Conservation (phyloP, 73 alveolate species). For the Paramecium biaurelia region DNA sequence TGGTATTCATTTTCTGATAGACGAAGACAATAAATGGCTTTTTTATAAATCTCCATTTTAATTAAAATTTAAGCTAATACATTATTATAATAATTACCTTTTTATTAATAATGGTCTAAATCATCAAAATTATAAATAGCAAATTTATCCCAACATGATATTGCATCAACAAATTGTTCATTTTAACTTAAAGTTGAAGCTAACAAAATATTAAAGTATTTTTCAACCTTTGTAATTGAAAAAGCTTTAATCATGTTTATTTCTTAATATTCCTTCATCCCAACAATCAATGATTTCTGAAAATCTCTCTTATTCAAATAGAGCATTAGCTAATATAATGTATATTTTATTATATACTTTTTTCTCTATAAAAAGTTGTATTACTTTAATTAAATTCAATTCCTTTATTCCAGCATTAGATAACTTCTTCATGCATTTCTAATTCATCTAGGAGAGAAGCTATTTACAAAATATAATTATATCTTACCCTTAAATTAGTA, state of each 20-base stretch:
- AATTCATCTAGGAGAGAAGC: neutral
- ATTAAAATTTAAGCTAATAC: neutral
- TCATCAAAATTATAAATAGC: neutral
- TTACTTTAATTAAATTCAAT: neutral
- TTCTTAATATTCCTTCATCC: neutral
- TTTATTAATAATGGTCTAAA: neutral
- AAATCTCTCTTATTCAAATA: neutral
- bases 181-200: neutral
- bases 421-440: neutral
- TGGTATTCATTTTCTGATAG: neutral
- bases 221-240: neutral
- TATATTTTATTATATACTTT: neutral
- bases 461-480: neutral
- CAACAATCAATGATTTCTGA: neutral
- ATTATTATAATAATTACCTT: neutral
- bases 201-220: neutral
- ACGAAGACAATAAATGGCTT: neutral
- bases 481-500: neutral
- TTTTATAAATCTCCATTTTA: neutral
- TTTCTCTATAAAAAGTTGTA: neutral
- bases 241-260: neutral
- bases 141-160: neutral
- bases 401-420: neutral
- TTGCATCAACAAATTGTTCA: neutral
- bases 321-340: neutral